Conservation (phyloP, 1,284 basidiomycete species). For the Fomitopsis palustris region DNA sequence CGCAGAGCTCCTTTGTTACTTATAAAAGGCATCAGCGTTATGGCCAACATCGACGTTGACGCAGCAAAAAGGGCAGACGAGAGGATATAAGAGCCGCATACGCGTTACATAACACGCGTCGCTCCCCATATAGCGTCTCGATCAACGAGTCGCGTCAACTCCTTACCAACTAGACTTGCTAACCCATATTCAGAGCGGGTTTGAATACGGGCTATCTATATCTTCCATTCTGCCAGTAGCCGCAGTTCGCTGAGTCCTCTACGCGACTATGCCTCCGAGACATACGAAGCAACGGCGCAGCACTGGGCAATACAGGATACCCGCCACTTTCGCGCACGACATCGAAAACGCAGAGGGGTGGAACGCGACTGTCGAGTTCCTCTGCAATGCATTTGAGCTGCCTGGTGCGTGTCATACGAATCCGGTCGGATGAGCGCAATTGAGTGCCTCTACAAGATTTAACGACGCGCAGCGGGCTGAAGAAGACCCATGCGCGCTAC, state of each 20-base stretch:
- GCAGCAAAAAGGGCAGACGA: too few relatives aligned
- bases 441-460: slow-evolving; percentile 44
- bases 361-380: slow-evolving; percentile 40
- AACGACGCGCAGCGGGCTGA: slow-evolving; percentile 50
- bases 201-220: background rate
- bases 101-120: too few relatives aligned
- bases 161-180: too few relatives aligned
- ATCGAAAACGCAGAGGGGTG: slow-evolving; percentile 49
- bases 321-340: slow-evolving; percentile 34
- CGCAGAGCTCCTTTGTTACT: too few relatives aligned
- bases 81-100: too few relatives aligned
- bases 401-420: slow-evolving; percentile 48
- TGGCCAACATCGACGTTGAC: too few relatives aligned
- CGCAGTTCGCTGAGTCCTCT: background rate
- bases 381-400: slow-evolving; percentile 48
- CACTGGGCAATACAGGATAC: slow-evolving; percentile 2
- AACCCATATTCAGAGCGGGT: too few relatives aligned
- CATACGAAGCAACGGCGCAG: background rate
- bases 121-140: background rate
- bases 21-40: too few relatives aligned
- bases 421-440: too few relatives aligned
- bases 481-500: slow-evolving; percentile 57
- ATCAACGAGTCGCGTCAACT: background rate
- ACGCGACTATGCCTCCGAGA: background rate
- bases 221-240: too few relatives aligned